Base-by-base conservation (phyloP, 495 filamentous ascomycete species). In the Tuber indicum region DNA sequence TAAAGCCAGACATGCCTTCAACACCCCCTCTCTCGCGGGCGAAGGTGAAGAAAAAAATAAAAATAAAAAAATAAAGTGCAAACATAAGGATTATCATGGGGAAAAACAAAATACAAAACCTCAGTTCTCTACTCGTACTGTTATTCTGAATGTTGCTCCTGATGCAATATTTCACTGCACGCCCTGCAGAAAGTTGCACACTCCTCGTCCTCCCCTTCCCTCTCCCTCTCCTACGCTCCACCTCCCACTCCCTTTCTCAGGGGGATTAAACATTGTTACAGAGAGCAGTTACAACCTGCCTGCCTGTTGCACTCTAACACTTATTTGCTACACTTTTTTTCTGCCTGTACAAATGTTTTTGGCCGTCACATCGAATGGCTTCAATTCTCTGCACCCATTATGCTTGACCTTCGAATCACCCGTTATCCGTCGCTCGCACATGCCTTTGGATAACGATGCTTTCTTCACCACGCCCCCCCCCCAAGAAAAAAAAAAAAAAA, bases 41-140 rank as follows among this genome's bases (percentile, higher is more conserved):
- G 14, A 62, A 58, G 47, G 21, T 10, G n/a, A n/a, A 58, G 6
- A 14, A 36, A 32, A 6, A 66, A 16, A 16, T 32, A 32, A 32
- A 32, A 62, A 62, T 3, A 62, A 62, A 62, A 3, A 66, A 66
- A 36, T 17, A 36, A 66, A 36, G 26, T 12, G 7, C 32, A 66
- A 66, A 66, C 58, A 66, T 17, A 19, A 32, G 58, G 36, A 12
- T 19, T 36, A 66, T 36, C 58, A 36, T 8, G 26, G 52, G 6
- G 45, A 66, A 66, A 66, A 66, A 66, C 26, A 66, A 66, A 66
- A 66, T 66, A 66, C 58, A 66, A 66, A 66, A 66, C 58, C 26
- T 36, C 58, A 66, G 26, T 26, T 26, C 49, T 58, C 49, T 58
- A 21, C n/a, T n/a, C n/a, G n/a, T n/a, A n/a, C 23, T 66, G 58